Evolutionary conservation across 768 basidiomycete genomes (phyloP).

Genomic region (Suillus hirtellus): DNA sequence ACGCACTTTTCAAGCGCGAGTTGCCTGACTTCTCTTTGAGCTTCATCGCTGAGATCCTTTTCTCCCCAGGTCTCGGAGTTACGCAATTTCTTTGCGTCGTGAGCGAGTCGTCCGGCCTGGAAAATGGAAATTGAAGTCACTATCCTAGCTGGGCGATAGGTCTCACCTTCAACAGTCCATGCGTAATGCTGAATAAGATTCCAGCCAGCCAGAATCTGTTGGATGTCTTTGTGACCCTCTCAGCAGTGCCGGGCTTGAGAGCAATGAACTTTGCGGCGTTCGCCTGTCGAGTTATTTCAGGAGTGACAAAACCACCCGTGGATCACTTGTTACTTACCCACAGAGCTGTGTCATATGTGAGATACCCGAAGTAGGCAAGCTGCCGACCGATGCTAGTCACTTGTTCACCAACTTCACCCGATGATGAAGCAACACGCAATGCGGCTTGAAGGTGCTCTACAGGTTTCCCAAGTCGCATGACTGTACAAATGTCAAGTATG

Average conservation of each 20-base stretch:
- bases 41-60: conserved; percentile 67
- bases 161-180: conserved; percentile 66
- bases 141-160: not conserved
- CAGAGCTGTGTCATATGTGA: conserved; percentile 76
- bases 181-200: conserved; percentile 75
- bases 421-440: conserved; percentile 61
- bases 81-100: conserved; percentile 56
- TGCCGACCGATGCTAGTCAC: conserved; percentile 81
- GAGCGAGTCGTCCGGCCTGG: conserved; percentile 61
- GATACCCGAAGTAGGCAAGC: conserved; percentile 85
- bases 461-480: conserved; percentile 91
- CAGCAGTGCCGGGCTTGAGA: conserved; percentile 59
- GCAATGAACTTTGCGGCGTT: conserved; percentile 65
- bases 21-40: conserved; percentile 65
- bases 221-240: conserved; percentile 61
- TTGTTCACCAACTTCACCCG: conserved; percentile 65
- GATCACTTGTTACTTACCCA: conserved; percentile 60
- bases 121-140: not conserved
- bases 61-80: conserved; percentile 49
- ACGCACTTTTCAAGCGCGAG: conserved; percentile 55
- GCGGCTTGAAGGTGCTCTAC: conserved; percentile 92
- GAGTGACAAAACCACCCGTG: not conserved
- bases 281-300: conserved; percentile 42
- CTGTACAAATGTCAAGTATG: conserved; percentile 40
- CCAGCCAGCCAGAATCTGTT: conserved; percentile 90